Evolutionary conservation across 495 filamentous ascomycete genomes (phyloP), one percentile per base, ranked within the genome.

Genomic region (Aspergillus bridgeri): DNA sequence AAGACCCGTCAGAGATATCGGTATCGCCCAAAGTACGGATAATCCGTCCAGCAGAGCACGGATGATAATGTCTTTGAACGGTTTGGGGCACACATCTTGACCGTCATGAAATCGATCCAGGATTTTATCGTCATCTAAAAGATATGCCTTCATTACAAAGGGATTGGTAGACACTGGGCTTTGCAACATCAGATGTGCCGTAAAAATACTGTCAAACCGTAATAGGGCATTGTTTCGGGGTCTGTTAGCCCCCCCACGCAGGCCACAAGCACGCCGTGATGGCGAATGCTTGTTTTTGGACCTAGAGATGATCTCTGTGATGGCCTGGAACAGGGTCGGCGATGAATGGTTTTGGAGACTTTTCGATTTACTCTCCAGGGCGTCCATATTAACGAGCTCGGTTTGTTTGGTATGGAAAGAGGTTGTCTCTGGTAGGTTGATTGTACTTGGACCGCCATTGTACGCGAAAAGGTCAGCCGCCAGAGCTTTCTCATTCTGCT

Each of bases 21-120:
- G 53, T 25, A 56, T 24, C 13, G 44, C 53, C 53, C 53, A 56
- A 27, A 56, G 19, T 22, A 48, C 22, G 15, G 43, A 3, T 45
- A 45, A 45, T 4, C 3, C 3, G 11, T 45, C 11, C 17, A 45
- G 43, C 3, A 13, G 3, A 4, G 15, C 15, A 5, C 4, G 3
- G 43, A 45, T 20, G 15, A 45, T 13, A 45, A 11, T 13, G 19
- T 13, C 43, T 11, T 13, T 4, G 4, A 45, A 17, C 5, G 43
- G 3, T 7, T 7, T 27, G 43, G 15, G 43, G 11, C 43, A 20
- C 43, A 13, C 38, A 20, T 17, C 5, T 17, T 20, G 43, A 8
- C 38, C 38, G n/a, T 8, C 38, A 42, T n/a, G n/a, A n/a, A 42
- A 8, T n/a, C 38, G 38, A 8, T 42, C 38, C 8, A 42, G n/a